Evolutionary conservation across 305 asterid species (phyloP).

Genomic region (Caryopteris hybrid): DNA sequence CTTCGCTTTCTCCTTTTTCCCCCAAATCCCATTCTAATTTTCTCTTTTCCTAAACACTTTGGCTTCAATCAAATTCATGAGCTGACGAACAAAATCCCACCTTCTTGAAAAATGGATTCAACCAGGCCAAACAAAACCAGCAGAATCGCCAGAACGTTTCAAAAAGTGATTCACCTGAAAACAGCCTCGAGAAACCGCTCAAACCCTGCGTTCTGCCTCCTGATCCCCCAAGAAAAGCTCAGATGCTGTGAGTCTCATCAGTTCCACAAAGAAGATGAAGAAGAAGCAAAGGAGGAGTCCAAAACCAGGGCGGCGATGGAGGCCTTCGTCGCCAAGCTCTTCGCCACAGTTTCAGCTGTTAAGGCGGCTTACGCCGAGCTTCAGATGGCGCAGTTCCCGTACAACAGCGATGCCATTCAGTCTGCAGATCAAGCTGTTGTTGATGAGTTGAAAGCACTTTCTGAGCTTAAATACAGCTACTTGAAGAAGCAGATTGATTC

Average conservation of each 20-base stretch:
- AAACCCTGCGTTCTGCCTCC: conserved; percentile 61
- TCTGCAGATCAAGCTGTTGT: conserved; percentile 90
- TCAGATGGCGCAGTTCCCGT: conserved; percentile 92
- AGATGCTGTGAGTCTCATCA: conserved; percentile 77
- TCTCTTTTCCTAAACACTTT: neutral
- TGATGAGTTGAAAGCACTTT: conserved; percentile 64
- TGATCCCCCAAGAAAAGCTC: conserved; percentile 81
- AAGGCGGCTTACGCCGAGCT: conserved; percentile 97
- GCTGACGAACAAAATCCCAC: neutral
- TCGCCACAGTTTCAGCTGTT: conserved; percentile 73
- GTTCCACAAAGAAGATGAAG: conserved; percentile 48
- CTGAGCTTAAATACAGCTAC: conserved; percentile 67
- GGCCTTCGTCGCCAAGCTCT: conserved; percentile 86
- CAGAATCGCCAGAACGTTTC: conserved; percentile 57
- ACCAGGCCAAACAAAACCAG: conserved; percentile 39
- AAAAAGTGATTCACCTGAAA: conserved; percentile 50
- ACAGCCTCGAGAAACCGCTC: conserved; percentile 32
- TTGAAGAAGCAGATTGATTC: conserved; percentile 67
- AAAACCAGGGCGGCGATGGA: conserved; percentile 67
- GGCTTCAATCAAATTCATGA: neutral
- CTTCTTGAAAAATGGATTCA: conserved; percentile 48
- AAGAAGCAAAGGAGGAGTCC: conserved; percentile 53
- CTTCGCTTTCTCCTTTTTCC: neutral
- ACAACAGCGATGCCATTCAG: conserved; percentile 62
- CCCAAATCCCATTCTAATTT: neutral